Conservation (phyloP, 441 rosid species). For the Euphorbia neoarborescens region DNA sequence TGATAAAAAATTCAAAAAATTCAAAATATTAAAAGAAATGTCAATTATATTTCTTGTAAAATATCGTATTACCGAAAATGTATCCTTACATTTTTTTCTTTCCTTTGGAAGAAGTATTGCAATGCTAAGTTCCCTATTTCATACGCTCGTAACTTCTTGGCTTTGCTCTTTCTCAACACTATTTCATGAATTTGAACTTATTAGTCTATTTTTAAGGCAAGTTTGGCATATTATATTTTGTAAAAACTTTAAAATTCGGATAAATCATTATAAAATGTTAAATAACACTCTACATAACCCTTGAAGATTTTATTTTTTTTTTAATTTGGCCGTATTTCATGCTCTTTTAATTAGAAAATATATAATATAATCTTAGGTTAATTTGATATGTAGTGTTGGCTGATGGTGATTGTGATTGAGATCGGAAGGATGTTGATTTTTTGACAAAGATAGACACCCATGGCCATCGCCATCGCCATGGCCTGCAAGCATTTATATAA, state of each 20-base stretch:
- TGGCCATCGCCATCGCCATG: too few species aligned
- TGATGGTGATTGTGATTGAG: neutral
- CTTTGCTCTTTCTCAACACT: neutral
- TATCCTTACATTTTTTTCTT: conserved; percentile 4
- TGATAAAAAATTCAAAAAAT: too few species aligned
- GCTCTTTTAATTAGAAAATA: neutral
- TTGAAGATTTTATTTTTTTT: too few species aligned
- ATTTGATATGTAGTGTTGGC: neutral
- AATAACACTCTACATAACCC: too few species aligned
- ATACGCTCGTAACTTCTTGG: neutral
- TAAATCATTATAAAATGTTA: too few species aligned
- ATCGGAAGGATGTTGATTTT: neutral
- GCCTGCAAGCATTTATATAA: too few species aligned
- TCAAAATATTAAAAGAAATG: too few species aligned
- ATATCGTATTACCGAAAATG: too few species aligned
- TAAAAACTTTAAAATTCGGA: too few species aligned
- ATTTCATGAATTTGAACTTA: neutral
- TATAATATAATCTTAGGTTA: neutral
- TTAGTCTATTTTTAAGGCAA: too few species aligned
- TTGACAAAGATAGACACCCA: neutral
- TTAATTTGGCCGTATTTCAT: neutral
- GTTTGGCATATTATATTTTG: too few species aligned
- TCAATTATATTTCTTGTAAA: too few species aligned
- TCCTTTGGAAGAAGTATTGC: neutral
- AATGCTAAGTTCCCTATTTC: conserved; percentile 7